Evolutionary conservation across 1,139 yeast genomes (phyloP), one percentile per base, ranked within the genome.

Genomic region (Sugiyamaella grinbergsii): DNA sequence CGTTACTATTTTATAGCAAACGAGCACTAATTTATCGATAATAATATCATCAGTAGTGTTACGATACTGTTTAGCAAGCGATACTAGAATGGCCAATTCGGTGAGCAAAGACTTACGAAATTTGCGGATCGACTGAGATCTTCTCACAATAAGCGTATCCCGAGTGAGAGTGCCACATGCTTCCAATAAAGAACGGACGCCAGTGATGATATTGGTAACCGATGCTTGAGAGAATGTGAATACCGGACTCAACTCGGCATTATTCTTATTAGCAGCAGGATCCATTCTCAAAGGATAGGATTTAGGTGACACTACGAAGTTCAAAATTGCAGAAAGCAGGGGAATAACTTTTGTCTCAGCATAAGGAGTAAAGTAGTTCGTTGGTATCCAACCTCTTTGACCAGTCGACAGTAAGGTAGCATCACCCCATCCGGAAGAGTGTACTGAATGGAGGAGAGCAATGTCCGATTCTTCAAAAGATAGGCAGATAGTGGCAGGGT

Each of bases 351-450:
- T 65, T 78, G 72, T 52, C 81, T 89, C 58, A 63, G 72, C 65
- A 73, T 75, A 71, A 4, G 72, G 68, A 28, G 65, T 61, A 55
- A 91, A 93, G 69, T 89, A 93, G 67, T 91, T 91, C 76, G 91
- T 85, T 1, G 98, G 98, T 15, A 93, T 89, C 98, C 98, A 93
- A 23, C 98, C 98, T 54, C 96, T 76, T 59, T 80, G 79, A 50
- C 87, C 79, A 5, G 86, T 77, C 48, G 82, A 81, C 15, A 84
- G 68, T 44, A 87, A 68, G 0, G 97, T 90, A 2, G 91, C 98
- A 68, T 93, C 98, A 53, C 96, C 97, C 98, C 98, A 93, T 1
- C 98, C 98, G 15, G 96, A 85, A 49, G 86, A 83, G 67, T 93
- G 98, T 26, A 90, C 81, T 7, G 91, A 81, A 66, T 91, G 96